Evolutionary conservation across 176 grass and related monocot species (phyloP).

Genomic region (Lolium perenne): DNA sequence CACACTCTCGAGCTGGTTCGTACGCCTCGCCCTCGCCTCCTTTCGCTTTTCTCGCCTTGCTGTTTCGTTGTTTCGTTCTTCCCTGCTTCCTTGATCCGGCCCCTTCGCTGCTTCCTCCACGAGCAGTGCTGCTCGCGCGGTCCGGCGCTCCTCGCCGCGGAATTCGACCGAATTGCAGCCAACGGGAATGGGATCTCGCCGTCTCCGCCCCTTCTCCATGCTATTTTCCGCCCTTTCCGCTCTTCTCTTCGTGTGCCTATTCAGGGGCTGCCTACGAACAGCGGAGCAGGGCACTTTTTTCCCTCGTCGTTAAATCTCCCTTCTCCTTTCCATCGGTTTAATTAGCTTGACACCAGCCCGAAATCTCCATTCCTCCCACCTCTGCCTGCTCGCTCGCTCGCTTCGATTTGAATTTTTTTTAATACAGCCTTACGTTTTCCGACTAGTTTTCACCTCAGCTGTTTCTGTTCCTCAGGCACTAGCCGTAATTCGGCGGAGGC

Average conservation of each 20-base stretch:
- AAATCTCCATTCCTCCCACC: background rate
- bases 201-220: background rate
- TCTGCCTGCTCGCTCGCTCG: background rate
- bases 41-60: background rate
- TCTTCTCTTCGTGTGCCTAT: background rate
- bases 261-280: background rate
- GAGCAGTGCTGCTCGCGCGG: background rate
- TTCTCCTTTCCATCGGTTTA: background rate
- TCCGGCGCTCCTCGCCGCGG: background rate
- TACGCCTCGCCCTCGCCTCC: background rate
- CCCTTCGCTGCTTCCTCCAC: background rate
- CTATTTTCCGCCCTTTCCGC: background rate
- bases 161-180: slow-evolving; percentile 39
- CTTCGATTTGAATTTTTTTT: background rate
- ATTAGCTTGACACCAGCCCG: background rate
- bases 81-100: slow-evolving; percentile 33
- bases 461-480: background rate
- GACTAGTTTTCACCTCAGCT: background rate
- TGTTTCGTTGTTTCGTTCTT: background rate
- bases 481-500: slow-evolving; percentile 25
- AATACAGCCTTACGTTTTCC: background rate
- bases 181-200: slow-evolving; percentile 37
- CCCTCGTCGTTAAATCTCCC: background rate
- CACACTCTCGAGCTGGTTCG: slow-evolving; percentile 35
- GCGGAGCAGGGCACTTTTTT: background rate